These are phyloP conservation scores for Russula sp. DNA, from an alignment of 768 basidiomycete genomes.

Conservation along the genomic window DNA sequence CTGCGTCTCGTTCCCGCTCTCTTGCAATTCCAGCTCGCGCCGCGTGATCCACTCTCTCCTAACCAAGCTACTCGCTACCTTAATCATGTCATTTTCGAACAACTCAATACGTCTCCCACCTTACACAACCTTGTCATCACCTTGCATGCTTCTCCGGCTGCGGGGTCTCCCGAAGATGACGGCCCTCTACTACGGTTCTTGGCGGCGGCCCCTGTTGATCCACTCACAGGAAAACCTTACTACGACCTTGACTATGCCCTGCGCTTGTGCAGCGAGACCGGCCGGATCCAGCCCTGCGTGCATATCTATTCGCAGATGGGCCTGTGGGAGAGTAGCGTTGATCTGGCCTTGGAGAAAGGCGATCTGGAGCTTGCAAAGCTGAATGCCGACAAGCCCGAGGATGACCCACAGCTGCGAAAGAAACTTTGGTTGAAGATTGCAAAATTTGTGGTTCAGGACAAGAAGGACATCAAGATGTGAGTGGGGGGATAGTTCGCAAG, in stretches of 20 bases:
- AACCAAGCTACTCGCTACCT: constrained; percentile 92
- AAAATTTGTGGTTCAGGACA: constrained; percentile 96
- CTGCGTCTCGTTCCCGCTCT: constrained; percentile 85
- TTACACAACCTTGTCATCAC: constrained; percentile 94
- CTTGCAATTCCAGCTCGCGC: constrained; percentile 68
- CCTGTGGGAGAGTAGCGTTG: constrained; percentile 92
- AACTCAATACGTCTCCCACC: constrained; percentile 72
- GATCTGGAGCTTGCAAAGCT: constrained; percentile 93
- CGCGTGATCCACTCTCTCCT: constrained; percentile 63
- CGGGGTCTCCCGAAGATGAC: constrained; percentile 52
- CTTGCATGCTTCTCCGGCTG: constrained; percentile 59
- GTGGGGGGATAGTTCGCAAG: constrained; percentile 31
- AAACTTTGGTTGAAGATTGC: constrained; percentile 98
- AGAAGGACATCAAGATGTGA: constrained; percentile 96
- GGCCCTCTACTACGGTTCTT: constrained; percentile 79
- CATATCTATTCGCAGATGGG: constrained; percentile 98
- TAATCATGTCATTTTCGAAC: constrained; percentile 75
- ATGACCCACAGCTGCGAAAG: constrained; percentile 80
- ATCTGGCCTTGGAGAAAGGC: constrained; percentile 88
- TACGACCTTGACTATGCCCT: constrained; percentile 97
- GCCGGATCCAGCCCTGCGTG: constrained; percentile 83
- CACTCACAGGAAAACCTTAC: constrained; percentile 79
- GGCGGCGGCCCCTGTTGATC: constrained; percentile 71
- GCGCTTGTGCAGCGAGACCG: constrained; percentile 79
- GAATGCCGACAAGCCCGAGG: constrained; percentile 92